Evolutionary conservation across 495 filamentous ascomycete genomes (phyloP), one percentile per base, ranked within the genome.

Genomic region (Thermothielavioides terrestris): DNA sequence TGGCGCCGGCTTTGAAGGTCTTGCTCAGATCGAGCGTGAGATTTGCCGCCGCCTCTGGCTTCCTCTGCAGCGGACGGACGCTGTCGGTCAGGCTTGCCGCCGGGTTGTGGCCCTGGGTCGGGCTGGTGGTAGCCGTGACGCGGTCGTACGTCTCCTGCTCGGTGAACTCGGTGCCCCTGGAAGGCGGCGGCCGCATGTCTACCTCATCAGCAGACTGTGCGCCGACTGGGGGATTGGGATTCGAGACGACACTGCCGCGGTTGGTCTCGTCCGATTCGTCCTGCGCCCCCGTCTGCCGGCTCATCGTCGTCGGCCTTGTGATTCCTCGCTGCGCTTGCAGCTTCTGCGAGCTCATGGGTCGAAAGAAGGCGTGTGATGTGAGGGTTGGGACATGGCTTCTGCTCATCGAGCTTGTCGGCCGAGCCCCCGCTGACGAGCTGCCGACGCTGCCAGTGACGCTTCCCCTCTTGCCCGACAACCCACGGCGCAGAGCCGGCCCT

Each of bases 321-420:
- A 76, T 73, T 39, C 81, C 82, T 60, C 92, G 75, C 63, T 97
- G 94, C 43, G 89, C 90, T 66, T 98, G 92, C 41, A 96, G 73
- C 61, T 87, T 81, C 65, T 96, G 90, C 20, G 89, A 94, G 68
- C 89, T 96, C 92, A 98, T 94, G 15, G 92, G 92, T 8, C 84
- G 83, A 58, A 95, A 95, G 66, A 98, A 97, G 17, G 85, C 91
- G 55, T 90, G 84, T 12, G 89, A 88, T 7, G 89, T 82, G 25
- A 98, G 70, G 1, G 85, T 86, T 7, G 92, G 90, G 30, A 94
- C 91, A 72, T 98, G 92, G 15, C 86, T 90, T 59, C 82, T 77
- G 63, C 85, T 89, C 11, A 77, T 77, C 7, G 85, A 77, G 54
- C 80, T 86, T 20, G 67, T 68, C n/a, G 85, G 85, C 54, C 84